phyloP scores from a whole-genome alignment of 2,329 filamentous ascomycete species.

The Exophiala lecanii-corni region DNA sequence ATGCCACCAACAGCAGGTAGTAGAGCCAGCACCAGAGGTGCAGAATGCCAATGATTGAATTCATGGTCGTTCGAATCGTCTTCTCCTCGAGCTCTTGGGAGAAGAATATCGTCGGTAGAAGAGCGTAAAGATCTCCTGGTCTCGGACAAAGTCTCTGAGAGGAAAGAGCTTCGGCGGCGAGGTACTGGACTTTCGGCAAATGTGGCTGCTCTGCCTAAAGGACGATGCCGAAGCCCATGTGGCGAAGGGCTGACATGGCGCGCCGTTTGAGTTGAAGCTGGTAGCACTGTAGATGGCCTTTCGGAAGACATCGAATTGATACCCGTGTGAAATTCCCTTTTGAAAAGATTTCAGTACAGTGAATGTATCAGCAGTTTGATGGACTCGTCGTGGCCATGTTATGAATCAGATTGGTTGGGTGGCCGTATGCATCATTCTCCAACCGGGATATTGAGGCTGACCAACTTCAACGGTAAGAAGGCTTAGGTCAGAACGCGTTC shows the following conservation, averaged over 20 bases:
- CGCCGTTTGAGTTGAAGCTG: constrained; percentile 6
- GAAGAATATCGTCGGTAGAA: constrained; percentile 66
- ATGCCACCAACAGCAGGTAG: constrained; percentile 81
- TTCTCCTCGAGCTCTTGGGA: constrained; percentile 47
- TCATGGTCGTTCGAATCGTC: constrained; percentile 36
- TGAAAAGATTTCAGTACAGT: no score
- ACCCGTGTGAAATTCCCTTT: no score
- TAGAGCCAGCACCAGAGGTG: constrained; percentile 78
- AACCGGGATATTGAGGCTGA: no score
- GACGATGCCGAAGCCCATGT: constrained; percentile 34
- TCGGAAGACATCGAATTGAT: constrained; percentile 21
- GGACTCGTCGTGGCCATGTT: no score
- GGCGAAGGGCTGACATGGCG: constrained; percentile 23
- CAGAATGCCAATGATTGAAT: constrained; percentile 66
- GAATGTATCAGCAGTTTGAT: no score
- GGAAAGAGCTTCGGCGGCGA: constrained; percentile 66
- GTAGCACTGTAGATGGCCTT: constrained; percentile 11
- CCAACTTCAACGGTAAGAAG: no score
- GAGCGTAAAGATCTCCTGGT: constrained; percentile 59
- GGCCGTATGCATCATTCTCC: no score
- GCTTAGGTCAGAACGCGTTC: no score
- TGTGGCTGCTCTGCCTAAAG: constrained; percentile 34
- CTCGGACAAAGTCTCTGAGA: constrained; percentile 71
- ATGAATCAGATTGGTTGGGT: no score
- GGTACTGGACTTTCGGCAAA: constrained; percentile 33